Evolutionary conservation across 805 yeast species (phyloP).

Genomic region (Ogataea corticis): DNA sequence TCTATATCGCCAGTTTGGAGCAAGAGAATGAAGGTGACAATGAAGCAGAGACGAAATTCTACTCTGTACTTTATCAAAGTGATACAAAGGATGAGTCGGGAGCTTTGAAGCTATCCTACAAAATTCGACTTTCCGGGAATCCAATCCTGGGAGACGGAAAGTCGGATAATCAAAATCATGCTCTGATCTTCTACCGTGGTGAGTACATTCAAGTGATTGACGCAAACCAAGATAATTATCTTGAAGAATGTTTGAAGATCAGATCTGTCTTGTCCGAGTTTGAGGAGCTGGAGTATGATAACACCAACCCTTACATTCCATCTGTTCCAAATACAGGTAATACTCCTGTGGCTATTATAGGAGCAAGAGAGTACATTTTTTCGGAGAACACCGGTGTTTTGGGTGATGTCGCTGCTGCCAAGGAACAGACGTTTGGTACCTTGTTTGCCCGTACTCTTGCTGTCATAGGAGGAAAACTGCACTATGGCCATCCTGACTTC

Average conservation of each 20-base stretch:
- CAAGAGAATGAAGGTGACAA: constrained; percentile 45
- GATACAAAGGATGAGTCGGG: constrained; percentile 52
- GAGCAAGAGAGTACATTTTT: constrained; percentile 93
- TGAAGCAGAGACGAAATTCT: constrained; percentile 39
- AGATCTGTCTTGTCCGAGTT: constrained; percentile 87
- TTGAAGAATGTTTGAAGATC: constrained; percentile 91
- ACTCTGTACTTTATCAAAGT: constrained; percentile 70
- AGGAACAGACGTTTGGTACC: constrained; percentile 96
- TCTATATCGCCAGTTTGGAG: constrained; percentile 55
- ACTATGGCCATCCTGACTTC: constrained; percentile 97
- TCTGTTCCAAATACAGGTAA: constrained; percentile 46
- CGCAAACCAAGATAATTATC: constrained; percentile 93
- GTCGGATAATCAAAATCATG: constrained; percentile 91
- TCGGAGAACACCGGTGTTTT: constrained; percentile 89
- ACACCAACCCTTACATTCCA: constrained; percentile 53
- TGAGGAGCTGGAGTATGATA: constrained; percentile 66
- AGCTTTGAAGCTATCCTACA: constrained; percentile 50
- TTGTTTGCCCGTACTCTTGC: constrained; percentile 91
- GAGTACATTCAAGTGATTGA: constrained; percentile 94
- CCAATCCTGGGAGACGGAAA: constrained; percentile 97
- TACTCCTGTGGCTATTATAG: constrained; percentile 83
- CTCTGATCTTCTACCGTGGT: constrained; percentile 85
- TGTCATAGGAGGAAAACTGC: constrained; percentile 91
- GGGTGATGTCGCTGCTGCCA: constrained; percentile 97
- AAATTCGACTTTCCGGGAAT: constrained; percentile 83